A percentile compares a stretch with the other conserved stretches of the same genome.
These are phyloP conservation scores for Breynia disticha DNA, from an alignment of 441 rosid species.

Conservation along the genomic window DNA sequence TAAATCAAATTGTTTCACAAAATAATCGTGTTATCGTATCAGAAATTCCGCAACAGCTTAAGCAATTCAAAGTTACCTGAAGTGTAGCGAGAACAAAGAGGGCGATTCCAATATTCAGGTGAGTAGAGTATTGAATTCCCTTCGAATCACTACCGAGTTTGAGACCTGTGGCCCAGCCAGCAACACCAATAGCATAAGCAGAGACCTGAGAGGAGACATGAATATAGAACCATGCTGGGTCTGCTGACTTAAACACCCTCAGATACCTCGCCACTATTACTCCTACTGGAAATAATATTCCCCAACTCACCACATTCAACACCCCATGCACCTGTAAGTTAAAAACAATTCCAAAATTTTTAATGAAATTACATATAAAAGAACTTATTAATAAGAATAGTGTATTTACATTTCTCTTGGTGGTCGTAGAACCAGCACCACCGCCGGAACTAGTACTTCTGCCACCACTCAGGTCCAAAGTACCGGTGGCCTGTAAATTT, in stretches of 20 bases:
- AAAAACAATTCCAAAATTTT: background rate
- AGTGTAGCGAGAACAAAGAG: conserved; percentile 37
- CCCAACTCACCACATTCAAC: conserved; percentile 55
- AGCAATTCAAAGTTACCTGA: conserved; percentile 36
- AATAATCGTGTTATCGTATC: background rate
- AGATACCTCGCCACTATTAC: conserved; percentile 42
- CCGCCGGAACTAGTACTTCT: conserved; percentile 15
- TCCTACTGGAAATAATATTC: conserved; percentile 44
- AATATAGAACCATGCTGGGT: conserved; percentile 50
- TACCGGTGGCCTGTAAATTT: conserved; percentile 45
- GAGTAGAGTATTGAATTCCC: conserved; percentile 19
- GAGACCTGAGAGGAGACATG: conserved; percentile 36
- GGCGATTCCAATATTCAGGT: conserved; percentile 36
- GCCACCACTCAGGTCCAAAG: conserved; percentile 49
- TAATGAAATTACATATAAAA: background rate
- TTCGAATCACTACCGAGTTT: conserved; percentile 33
- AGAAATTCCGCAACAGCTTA: too few species aligned
- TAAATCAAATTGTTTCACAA: too few species aligned
- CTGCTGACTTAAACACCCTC: conserved; percentile 34
- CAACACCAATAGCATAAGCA: conserved; percentile 33
- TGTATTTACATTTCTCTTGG: conserved; percentile 42
- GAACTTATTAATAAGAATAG: background rate
- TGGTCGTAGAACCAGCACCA: conserved; percentile 33
- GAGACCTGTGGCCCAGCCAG: conserved; percentile 46
- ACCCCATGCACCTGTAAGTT: conserved; percentile 45